These are phyloP conservation scores for Spathaspora boniae DNA, from an alignment of 805 yeast species.

Conservation along the genomic window DNA sequence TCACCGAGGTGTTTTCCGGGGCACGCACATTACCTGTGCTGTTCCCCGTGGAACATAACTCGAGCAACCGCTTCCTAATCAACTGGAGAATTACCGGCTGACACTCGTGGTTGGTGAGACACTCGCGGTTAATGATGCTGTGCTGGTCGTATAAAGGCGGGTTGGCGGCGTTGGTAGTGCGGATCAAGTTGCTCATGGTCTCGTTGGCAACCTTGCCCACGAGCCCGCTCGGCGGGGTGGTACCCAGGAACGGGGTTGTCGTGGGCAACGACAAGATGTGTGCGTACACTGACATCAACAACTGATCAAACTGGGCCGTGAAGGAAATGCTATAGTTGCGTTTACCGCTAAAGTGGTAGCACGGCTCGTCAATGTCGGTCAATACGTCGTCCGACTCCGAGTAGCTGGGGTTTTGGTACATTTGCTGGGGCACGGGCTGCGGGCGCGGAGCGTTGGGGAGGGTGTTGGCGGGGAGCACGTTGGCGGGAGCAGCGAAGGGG, in stretches of 20 bases:
- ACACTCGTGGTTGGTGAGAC: conserved; percentile 25
- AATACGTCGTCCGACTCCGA: conserved; percentile 41
- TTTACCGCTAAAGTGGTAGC: conserved; percentile 12
- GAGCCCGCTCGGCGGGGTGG: conserved; percentile 42
- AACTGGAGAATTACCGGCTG: conserved; percentile 41
- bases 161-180: conserved; percentile 13
- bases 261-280: conserved; percentile 39
- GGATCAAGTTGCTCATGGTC: conserved; percentile 27
- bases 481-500: conserved; percentile 9
- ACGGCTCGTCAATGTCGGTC: conserved; percentile 35
- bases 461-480: conserved; percentile 10
- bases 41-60: conserved; percentile 28
- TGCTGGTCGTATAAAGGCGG: conserved; percentile 31
- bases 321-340: conserved; percentile 32
- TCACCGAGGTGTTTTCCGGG: conserved; percentile 23
- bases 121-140: conserved; percentile 28
- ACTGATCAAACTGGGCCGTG: conserved; percentile 34
- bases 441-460: conserved; percentile 4
- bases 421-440: conserved; percentile 6
- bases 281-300: conserved; percentile 31
- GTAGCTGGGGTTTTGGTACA: conserved; percentile 31
- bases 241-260: conserved; percentile 43
- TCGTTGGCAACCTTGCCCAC: conserved; percentile 43
- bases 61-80: conserved; percentile 38
- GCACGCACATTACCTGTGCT: conserved; percentile 4